A percentile compares a stretch with the other conserved stretches of the same genome.
Conservation (phyloP, 23 red algal species). For the Gracilaria vermiculophylla region DNA sequence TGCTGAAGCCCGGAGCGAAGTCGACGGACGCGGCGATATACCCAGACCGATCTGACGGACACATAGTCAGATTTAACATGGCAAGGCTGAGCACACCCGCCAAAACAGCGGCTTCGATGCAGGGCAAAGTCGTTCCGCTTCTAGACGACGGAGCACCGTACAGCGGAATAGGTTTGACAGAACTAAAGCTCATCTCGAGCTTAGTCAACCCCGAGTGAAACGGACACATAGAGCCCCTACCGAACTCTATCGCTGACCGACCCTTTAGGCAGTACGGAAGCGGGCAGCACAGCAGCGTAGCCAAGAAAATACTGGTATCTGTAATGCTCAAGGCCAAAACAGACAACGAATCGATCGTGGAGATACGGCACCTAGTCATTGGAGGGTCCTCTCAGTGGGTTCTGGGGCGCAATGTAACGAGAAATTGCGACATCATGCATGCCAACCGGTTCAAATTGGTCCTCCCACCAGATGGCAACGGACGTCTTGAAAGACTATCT, state of each 20-base stretch:
- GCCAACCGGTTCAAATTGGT: background rate
- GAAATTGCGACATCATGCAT: background rate
- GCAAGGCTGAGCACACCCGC: background rate
- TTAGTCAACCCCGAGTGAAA: background rate
- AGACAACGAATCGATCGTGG: background rate
- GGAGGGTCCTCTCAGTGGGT: background rate
- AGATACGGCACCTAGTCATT: conserved; percentile 12
- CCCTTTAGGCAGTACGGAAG: conserved; percentile 28
- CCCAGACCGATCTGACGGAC: too few relatives aligned
- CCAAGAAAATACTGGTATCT: background rate
- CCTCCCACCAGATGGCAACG: background rate
- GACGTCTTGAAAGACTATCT: background rate
- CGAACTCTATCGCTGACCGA: background rate
- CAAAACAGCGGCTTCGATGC: background rate
- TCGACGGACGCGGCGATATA: too few relatives aligned
- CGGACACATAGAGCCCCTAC: background rate
- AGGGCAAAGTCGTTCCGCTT: background rate
- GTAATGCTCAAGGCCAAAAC: background rate
- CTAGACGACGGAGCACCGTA: conserved; percentile 37
- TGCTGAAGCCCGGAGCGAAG: background rate
- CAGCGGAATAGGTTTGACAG: background rate
- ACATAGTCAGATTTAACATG: background rate
- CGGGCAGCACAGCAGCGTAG: background rate
- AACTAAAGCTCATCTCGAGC: background rate
- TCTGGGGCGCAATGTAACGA: background rate